These are phyloP conservation scores for Starmera quercuum DNA, from an alignment of 805 yeast species.

Conservation along the genomic window DNA sequence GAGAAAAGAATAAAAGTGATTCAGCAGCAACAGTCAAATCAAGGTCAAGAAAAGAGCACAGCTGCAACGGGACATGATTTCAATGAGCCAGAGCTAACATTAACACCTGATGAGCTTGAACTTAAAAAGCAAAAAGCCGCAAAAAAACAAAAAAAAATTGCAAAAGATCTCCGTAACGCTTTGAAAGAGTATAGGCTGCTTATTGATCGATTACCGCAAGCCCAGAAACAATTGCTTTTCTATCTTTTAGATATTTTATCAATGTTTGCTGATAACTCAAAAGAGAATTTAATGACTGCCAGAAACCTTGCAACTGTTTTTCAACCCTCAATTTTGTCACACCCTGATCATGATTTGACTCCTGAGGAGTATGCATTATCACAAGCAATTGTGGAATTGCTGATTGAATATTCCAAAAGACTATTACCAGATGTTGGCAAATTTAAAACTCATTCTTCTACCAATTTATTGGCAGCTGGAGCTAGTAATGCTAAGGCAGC, in stretches of 20 bases:
- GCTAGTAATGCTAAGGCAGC: constrained; percentile 5
- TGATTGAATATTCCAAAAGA: constrained; percentile 79
- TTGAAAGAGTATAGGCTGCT: constrained; percentile 63
- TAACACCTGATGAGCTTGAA: constrained; percentile 19
- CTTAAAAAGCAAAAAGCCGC: constrained; percentile 24
- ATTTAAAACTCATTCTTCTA: constrained; percentile 5
- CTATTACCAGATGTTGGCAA: constrained; percentile 51
- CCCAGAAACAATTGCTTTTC: constrained; percentile 73
- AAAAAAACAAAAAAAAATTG: constrained; percentile 43
- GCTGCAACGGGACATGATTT: constrained; percentile 9
- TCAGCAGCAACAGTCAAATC: constrained; percentile 4
- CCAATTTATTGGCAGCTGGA: not conserved
- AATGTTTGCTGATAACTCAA: constrained; percentile 72
- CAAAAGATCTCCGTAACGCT: constrained; percentile 60
- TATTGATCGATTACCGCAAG: constrained; percentile 64
- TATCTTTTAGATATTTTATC: constrained; percentile 83
- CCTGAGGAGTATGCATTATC: constrained; percentile 89
- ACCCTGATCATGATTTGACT: constrained; percentile 85
- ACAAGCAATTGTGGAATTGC: constrained; percentile 78
- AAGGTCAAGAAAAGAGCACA: constrained; percentile 3
- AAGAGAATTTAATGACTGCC: constrained; percentile 83
- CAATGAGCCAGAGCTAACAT: constrained; percentile 3
- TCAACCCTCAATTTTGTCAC: constrained; percentile 93
- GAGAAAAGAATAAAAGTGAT: constrained; percentile 25
- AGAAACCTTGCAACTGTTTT: constrained; percentile 91